These are phyloP conservation scores for Cryptococcus wingfieldii DNA, from an alignment of 1,284 basidiomycete genomes.

Conservation along the genomic window DNA sequence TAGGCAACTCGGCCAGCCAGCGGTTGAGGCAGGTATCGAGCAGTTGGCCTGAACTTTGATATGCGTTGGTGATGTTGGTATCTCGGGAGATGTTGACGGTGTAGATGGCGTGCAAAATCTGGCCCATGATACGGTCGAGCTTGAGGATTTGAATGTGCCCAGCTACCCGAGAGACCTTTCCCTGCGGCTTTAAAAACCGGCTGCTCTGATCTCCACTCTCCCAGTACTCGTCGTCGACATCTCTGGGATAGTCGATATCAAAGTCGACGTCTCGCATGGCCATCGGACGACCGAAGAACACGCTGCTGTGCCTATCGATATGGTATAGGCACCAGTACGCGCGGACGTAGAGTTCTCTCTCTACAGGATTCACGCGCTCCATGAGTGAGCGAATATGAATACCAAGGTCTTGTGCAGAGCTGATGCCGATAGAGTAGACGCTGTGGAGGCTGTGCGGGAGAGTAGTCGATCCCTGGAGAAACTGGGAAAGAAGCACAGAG, in stretches of 20 bases:
- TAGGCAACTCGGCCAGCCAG: slow-evolving; percentile 70
- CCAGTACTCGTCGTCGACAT: slow-evolving; percentile 85
- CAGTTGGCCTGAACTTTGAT: slow-evolving; percentile 63
- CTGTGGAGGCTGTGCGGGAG: slow-evolving; percentile 69
- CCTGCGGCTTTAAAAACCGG: slow-evolving; percentile 58
- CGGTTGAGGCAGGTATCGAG: slow-evolving; percentile 65
- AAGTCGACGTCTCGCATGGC: slow-evolving; percentile 81
- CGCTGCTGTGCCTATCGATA: slow-evolving; percentile 57
- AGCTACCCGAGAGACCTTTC: slow-evolving; percentile 51
- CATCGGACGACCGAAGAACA: slow-evolving; percentile 72
- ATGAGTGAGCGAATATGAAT: slow-evolving; percentile 43
- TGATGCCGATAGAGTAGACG: slow-evolving; percentile 63
- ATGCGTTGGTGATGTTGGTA: slow-evolving; percentile 59
- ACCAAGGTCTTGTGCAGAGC: slow-evolving; percentile 55
- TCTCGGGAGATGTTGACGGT: slow-evolving; percentile 59
- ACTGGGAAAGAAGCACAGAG: slow-evolving; percentile 49
- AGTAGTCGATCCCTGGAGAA: slow-evolving; percentile 56
- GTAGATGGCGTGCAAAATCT: slow-evolving; percentile 68
- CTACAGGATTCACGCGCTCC: slow-evolving; percentile 37
- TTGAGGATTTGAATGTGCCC: slow-evolving; percentile 66
- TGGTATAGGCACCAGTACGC: slow-evolving; percentile 66
- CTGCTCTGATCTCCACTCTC: slow-evolving; percentile 52
- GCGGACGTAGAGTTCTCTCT: slow-evolving; percentile 69
- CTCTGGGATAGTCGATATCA: slow-evolving; percentile 70
- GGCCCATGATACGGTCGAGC: slow-evolving; percentile 68